A percentile compares a stretch with the other conserved stretches of the same genome.
Evolutionary conservation across 1,284 basidiomycete species (phyloP).

Genomic region (Schizophyllum commune): DNA sequence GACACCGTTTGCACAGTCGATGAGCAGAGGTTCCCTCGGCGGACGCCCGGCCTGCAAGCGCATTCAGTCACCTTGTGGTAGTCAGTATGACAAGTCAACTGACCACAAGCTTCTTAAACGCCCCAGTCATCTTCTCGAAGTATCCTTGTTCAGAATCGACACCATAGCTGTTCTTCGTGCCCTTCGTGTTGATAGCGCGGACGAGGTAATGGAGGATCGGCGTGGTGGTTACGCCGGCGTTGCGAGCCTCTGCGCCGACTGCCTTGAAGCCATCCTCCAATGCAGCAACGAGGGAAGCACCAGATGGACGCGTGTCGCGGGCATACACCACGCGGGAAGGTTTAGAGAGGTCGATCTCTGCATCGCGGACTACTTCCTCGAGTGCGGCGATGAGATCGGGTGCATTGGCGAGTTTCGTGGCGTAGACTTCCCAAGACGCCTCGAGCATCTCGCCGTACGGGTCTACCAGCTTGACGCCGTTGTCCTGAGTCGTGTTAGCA

Average conservation of each 20-base stretch:
- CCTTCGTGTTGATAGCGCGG: constrained; percentile 81
- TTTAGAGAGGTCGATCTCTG: constrained; percentile 74
- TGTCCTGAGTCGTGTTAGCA: constrained; percentile 58
- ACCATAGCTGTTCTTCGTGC: constrained; percentile 71
- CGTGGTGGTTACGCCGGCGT: constrained; percentile 86
- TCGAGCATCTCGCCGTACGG: constrained; percentile 99
- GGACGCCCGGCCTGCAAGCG: constrained; percentile 49
- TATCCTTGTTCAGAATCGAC: constrained; percentile 84
- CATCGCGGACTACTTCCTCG: constrained; percentile 52
- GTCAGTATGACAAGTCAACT: constrained; percentile 21
- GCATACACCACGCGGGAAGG: constrained; percentile 86
- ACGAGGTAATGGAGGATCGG: constrained; percentile 97
- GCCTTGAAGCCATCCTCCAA: constrained; percentile 80
- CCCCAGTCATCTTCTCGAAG: constrained; percentile 75
- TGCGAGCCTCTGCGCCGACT: constrained; percentile 54
- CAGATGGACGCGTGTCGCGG: constrained; percentile 89
- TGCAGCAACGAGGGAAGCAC: constrained; percentile 73
- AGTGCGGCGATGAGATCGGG: constrained; percentile 69
- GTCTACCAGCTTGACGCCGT: constrained; percentile 98
- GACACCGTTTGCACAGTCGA: constrained; percentile 98
- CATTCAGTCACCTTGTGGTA: constrained; percentile 3
- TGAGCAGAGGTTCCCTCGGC: constrained; percentile 54
- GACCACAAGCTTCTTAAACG: constrained; percentile 86
- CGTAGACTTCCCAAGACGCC: constrained; percentile 86
- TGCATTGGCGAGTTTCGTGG: constrained; percentile 88